A percentile compares a stretch with the other conserved stretches of the same genome.
phyloP scores from a whole-genome alignment of 139 green algal genomes.

The Raphidocelis subcapitata region DNA sequence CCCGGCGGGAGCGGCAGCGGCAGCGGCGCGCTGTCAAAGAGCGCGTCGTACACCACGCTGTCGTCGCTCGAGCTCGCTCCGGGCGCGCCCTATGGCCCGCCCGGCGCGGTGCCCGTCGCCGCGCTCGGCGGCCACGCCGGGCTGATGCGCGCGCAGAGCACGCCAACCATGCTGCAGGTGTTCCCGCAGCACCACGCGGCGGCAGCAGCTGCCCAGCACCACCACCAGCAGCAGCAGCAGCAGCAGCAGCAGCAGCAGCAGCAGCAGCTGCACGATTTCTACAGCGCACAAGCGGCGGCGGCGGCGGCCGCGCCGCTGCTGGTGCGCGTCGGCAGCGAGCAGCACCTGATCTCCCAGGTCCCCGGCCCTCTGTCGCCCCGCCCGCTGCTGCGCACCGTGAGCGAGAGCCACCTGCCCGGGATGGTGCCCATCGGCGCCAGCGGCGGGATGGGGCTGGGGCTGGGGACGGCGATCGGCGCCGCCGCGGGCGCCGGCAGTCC shows the following conservation, averaged over 20 bases:
- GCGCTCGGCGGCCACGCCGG: background rate
- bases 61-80: background rate
- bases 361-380: background rate
- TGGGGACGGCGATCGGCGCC: background rate
- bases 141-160: background rate
- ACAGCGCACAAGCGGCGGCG: too few species aligned
- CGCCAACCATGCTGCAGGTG: background rate
- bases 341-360: conserved; percentile 44
- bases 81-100: too few species aligned
- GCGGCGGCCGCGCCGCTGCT: too few species aligned
- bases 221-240: conserved; percentile 2
- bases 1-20: background rate
- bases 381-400: conserved; percentile 11
- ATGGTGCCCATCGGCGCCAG: conserved; percentile 23
- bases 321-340: conserved; percentile 58
- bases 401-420: conserved; percentile 16
- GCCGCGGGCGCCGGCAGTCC: background rate
- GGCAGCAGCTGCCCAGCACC: too few species aligned
- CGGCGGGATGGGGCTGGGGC: too few species aligned
- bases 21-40: conserved; percentile 17
- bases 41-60: conserved; percentile 18
- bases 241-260: conserved; percentile 1
- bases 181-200: too few species aligned
- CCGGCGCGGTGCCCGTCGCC: too few species aligned
- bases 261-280: too few species aligned